These are phyloP conservation scores for Penicillium diatomitis DNA, from an alignment of 495 filamentous ascomycete species.

Conservation along the genomic window DNA sequence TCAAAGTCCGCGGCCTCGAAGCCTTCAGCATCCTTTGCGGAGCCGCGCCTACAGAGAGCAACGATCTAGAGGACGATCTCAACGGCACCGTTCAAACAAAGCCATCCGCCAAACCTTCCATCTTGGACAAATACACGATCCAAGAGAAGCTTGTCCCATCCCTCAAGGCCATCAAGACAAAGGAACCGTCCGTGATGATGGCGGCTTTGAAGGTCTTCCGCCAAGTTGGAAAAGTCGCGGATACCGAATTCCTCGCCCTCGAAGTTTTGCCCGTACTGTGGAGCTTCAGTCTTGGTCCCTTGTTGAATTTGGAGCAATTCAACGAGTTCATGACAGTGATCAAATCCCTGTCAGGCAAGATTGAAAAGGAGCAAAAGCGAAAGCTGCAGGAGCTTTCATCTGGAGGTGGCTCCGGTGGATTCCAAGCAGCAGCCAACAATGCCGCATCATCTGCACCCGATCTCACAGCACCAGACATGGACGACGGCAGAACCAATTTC, in stretches of 20 bases:
- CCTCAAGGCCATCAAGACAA: constrained; percentile 89
- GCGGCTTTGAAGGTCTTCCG: constrained; percentile 76
- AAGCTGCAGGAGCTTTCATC: constrained; percentile 77
- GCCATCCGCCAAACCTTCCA: constrained; percentile 54
- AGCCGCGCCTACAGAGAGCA: constrained; percentile 39
- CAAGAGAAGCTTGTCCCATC: constrained; percentile 93
- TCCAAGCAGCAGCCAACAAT: constrained; percentile 22
- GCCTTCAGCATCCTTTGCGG: constrained; percentile 87
- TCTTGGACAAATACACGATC: constrained; percentile 92
- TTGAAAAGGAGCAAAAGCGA: constrained; percentile 79
- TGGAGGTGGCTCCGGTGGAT: constrained; percentile 32
- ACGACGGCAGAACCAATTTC: constrained; percentile 60
- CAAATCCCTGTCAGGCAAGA: constrained; percentile 63
- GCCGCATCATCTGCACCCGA: constrained; percentile 17
- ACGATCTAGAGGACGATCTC: constrained; percentile 53
- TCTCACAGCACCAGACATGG: constrained; percentile 19
- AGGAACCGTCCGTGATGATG: constrained; percentile 96
- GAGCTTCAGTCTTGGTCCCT: constrained; percentile 83
- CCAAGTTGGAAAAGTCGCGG: constrained; percentile 71
- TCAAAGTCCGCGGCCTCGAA: constrained; percentile 85
- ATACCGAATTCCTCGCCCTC: constrained; percentile 87
- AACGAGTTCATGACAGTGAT: constrained; percentile 80
- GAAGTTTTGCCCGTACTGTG: constrained; percentile 85
- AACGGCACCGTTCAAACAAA: constrained; percentile 49
- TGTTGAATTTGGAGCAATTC: constrained; percentile 82